phyloP scores from a whole-genome alignment of 768 basidiomycete species.

The Pulveroboletus ravenelii region DNA sequence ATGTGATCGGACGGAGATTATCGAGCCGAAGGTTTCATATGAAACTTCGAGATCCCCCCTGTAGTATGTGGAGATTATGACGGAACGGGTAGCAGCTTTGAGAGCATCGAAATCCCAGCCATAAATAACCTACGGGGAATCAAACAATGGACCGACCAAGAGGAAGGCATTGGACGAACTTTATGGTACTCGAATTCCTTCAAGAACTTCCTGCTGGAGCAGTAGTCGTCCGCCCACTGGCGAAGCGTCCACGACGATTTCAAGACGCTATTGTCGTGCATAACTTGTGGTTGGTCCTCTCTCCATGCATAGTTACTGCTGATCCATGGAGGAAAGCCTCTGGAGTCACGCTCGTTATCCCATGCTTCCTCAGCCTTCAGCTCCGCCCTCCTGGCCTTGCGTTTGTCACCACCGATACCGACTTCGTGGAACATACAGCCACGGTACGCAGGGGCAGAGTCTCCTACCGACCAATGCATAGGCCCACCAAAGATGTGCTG shows the following conservation, averaged over 20 bases:
- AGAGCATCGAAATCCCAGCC: conserved; percentile 52
- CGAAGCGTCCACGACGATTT: conserved; percentile 59
- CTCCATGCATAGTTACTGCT: conserved; percentile 31
- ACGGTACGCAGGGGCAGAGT: conserved; percentile 60
- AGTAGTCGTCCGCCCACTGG: conserved; percentile 83
- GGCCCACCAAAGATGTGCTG: conserved; percentile 37
- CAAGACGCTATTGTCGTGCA: conserved; percentile 27
- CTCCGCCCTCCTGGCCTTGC: conserved; percentile 41
- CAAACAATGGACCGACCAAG: conserved; percentile 11
- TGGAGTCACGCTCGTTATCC: conserved; percentile 39
- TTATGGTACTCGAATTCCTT: conserved; percentile 79
- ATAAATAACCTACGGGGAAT: conserved; percentile 44
- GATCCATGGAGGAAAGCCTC: conserved; percentile 53
- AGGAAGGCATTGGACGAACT: conserved; percentile 31
- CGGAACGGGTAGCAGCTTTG: conserved; percentile 32
- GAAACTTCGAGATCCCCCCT: conserved; percentile 39
- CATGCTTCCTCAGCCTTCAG: conserved; percentile 41
- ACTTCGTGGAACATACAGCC: conserved; percentile 59
- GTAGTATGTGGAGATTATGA: conserved; percentile 39
- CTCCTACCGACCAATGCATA: conserved; percentile 57
- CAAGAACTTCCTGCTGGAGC: conserved; percentile 59
- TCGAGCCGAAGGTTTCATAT: conserved; percentile 43
- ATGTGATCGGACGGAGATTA: conserved; percentile 62
- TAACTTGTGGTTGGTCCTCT: conserved; percentile 27
- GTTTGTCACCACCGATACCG: conserved; percentile 34